These are phyloP conservation scores for Trichodelitschia bisporula DNA, from an alignment of 495 filamentous ascomycete species.

Conservation along the genomic window DNA sequence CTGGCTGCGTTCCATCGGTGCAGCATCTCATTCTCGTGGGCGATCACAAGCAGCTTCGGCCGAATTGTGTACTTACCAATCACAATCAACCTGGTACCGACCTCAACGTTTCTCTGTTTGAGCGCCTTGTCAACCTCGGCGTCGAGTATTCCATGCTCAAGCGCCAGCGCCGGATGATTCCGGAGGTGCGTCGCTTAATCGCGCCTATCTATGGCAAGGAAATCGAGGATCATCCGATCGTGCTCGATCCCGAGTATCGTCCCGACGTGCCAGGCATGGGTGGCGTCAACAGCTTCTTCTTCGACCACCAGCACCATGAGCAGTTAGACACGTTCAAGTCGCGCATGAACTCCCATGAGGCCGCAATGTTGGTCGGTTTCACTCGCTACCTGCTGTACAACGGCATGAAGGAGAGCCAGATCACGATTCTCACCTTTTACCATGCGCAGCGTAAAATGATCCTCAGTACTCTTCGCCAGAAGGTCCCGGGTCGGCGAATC, in stretches of 20 bases:
- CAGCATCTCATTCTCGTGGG: constrained; percentile 56
- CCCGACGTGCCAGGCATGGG: constrained; percentile 62
- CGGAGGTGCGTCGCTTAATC: constrained; percentile 39
- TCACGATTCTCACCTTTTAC: constrained; percentile 77
- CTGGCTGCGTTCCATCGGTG: constrained; percentile 37
- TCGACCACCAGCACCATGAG: constrained; percentile 48
- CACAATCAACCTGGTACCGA: constrained; percentile 23
- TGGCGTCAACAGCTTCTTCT: constrained; percentile 38
- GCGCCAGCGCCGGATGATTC: constrained; percentile 46
- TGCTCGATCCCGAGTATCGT: constrained; percentile 22
- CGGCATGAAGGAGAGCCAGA: constrained; percentile 28
- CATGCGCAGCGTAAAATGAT: constrained; percentile 58
- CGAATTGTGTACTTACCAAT: constrained; percentile 28
- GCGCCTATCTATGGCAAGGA: constrained; percentile 37
- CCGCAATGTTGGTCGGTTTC: constrained; percentile 52
- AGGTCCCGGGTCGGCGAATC: constrained; percentile 22
- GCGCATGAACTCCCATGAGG: constrained; percentile 47
- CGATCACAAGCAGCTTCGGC: constrained; percentile 51
- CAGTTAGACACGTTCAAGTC: constrained; percentile 37
- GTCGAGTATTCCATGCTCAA: constrained; percentile 35
- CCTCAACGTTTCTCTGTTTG: constrained; percentile 47
- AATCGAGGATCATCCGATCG: constrained; percentile 40
- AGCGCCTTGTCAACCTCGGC: constrained; percentile 46
- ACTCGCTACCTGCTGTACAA: constrained; percentile 48
- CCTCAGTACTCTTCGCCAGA: constrained; percentile 23